Base-by-base conservation (phyloP, 352 stramenopile species). In the Phytophthora megakarya region DNA sequence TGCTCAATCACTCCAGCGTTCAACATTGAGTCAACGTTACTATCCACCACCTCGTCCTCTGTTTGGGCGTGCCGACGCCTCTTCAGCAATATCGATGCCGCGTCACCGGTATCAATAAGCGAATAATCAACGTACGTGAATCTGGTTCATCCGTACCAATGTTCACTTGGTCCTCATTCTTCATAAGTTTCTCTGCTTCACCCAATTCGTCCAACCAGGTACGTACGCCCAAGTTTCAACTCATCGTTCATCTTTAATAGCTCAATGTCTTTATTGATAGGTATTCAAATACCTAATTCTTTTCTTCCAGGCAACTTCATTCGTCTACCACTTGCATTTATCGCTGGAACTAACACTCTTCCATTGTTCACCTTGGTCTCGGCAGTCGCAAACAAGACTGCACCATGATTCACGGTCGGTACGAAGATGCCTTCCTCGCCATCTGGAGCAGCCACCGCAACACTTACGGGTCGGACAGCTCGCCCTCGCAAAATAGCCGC, bases 221-320 rank as follows among this genome's bases (percentile, higher is more conserved):
- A 0, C 33, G 5, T 12, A 61, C 5, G 0, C 11, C 57, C 47
- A 1, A 13, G 18, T 3, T 42, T 9, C 6, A 74, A 30, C 13
- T 49, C 49, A 1, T 50, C 43, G n/a, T 58, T 47, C 23, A 57
- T 10, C 19, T 40, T 25, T 18, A 70, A 19, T 15, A 65, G n/a
- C n/a, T 48, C 42, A 28, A 40, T 18, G 45, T 53, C 28, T 5
- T 18, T 4, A 19, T 22, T n/a, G 5, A 53, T 19, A 8, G 30
- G 45, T 33, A 53, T 39, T 28, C 45, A 53, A 19, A 32, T 39
- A 12, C 45, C 45, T 7, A 53, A 13, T 8, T 53, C 45, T 12
- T 30, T 53, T 37, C 18, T 10, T n/a, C 25, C 3, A 3, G 30
- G 28, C 30, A 53, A 22, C 4, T 19, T 33, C 26, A 18, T 48